A percentile compares a stretch with the other conserved stretches of the same genome.
Conservation (phyloP, 2,329 filamentous ascomycete genomes). For the Fusarium transvaalense region DNA sequence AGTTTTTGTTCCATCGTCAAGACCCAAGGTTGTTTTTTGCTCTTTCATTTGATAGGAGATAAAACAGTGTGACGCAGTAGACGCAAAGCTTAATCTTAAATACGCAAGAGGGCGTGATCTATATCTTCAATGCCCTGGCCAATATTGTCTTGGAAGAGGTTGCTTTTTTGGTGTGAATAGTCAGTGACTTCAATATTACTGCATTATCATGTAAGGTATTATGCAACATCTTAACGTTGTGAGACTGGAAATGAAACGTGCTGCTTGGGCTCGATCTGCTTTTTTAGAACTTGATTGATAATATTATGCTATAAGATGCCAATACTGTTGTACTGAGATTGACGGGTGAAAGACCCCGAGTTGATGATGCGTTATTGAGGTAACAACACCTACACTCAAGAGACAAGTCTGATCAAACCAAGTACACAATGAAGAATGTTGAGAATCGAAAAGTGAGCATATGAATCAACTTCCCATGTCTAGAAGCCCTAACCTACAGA, state of each 20-base stretch:
- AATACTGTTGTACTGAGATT: not conserved
- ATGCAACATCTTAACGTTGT: constrained; percentile 1
- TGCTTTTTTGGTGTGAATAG: not conserved
- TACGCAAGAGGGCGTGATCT: not conserved
- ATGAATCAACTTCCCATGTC: not conserved
- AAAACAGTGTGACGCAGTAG: not conserved
- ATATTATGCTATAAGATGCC: not conserved
- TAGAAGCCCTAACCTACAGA: not conserved
- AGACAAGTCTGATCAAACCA: not conserved
- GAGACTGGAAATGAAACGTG: constrained; percentile 1
- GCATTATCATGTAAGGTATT: constrained; percentile 5
- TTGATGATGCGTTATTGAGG: not conserved
- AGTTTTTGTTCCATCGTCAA: not conserved
- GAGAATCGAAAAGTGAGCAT: not conserved
- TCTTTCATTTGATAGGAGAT: not conserved
- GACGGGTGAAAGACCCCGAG: not conserved
- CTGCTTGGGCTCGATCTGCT: not conserved
- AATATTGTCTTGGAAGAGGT: not conserved
- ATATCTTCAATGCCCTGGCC: not conserved
- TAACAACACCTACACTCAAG: not conserved
- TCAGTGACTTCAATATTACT: not conserved
- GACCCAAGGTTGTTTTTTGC: not conserved
- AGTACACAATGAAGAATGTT: not conserved
- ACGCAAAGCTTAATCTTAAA: not conserved
- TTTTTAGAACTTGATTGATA: not conserved